phyloP scores from a whole-genome alignment of 805 yeast species.

The Yarrowia bubula region DNA sequence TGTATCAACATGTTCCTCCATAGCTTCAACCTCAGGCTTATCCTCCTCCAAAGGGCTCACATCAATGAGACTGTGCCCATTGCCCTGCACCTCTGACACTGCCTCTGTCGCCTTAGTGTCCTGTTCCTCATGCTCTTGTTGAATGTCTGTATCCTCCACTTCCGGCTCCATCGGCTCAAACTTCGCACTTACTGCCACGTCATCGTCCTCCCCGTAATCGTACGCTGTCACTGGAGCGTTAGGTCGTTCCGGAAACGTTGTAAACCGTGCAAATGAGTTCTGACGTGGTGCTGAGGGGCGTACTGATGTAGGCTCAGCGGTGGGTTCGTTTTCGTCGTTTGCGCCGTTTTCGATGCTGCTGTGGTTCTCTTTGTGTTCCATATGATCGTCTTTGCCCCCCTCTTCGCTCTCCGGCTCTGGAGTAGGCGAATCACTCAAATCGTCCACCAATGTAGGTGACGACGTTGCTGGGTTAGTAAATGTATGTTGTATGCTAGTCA shows the following conservation, averaged over 20 bases:
- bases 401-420: background rate
- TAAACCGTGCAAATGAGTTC: slow-evolving; percentile 14
- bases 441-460: background rate
- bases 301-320: background rate
- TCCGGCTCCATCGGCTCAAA: slow-evolving; percentile 18
- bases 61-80: too few species aligned
- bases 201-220: background rate
- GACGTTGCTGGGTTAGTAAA: slow-evolving; percentile 4
- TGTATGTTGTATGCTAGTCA: background rate
- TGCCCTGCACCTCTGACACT: too few species aligned
- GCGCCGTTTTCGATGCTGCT: background rate
- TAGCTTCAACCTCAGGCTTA: background rate
- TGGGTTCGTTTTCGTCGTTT: background rate
- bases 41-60: background rate
- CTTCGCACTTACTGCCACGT: background rate
- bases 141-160: background rate
- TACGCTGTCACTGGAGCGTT: background rate
- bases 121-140: background rate
- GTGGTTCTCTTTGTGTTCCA: background rate
- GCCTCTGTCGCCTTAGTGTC: background rate
- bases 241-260: background rate
- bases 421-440: background rate
- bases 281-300: background rate
- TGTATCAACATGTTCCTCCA: background rate
- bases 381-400: too few species aligned